Evolutionary conservation across 2,329 filamentous ascomycete genomes (phyloP), one percentile per base, ranked within the genome.

Genomic region (Phyllosticta citriasiana): DNA sequence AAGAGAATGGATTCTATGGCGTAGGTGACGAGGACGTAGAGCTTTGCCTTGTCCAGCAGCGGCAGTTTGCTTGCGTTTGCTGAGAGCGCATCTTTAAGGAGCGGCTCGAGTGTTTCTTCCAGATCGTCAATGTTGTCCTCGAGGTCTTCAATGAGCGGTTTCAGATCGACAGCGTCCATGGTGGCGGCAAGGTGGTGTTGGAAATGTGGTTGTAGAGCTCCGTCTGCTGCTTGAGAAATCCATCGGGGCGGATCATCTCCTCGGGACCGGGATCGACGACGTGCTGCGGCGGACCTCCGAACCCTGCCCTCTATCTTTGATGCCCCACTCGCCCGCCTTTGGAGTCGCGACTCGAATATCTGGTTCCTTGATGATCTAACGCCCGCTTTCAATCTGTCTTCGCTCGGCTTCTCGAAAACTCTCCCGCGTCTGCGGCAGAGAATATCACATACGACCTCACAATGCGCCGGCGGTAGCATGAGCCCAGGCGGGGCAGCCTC

Each of bases 31-130:
- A 96, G 80, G n/a, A 94, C 87, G 71, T 95, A 91, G 63, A 97
- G 85, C 77, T 97, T 97, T 7, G 94, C 91, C 77, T 91, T 92
- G 78, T 97, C 93, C 63, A 99, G 81, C n/a, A 97, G 81, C 1
- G 93, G 92, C 7, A 97, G 80, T 71, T 91, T 91, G 60, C 85
- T 86, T 4, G 90, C 85, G 61, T 84, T 83, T 51, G 87, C 84
- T 57, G 84, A 79, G 53, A 97, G 77, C 57, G 81, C 80, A 40
- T 80, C 78, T 27, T 59, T 57, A 26, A 96, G 77, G 5, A 97
- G 77, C n/a, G 93, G 91, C 64, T 83, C 76, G 27, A 97, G 80
- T 3, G 83, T 80, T 40, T 86, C 83, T 71, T 95, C 85, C 55
- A 97, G 82, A 60, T 87, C 83, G 74, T 95, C 89, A 57, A 97